Conservation (phyloP, 73 alveolate species). For the Paramecium primaurelia region DNA sequence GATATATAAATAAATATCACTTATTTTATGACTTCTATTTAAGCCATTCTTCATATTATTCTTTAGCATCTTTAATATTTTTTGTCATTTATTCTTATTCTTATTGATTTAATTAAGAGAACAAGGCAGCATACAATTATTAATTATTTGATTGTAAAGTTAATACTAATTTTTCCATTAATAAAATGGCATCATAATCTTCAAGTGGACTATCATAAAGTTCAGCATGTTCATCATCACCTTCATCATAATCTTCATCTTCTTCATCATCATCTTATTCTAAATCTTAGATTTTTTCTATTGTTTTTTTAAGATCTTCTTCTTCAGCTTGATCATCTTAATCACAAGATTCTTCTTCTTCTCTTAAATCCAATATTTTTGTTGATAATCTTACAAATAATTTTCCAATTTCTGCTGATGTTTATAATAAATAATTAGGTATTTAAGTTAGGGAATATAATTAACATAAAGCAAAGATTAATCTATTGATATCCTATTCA, state of each 20-base stretch:
- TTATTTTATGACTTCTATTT: neutral
- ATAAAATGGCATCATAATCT: slow-evolving; percentile 37
- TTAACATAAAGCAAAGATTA: slow-evolving; percentile 65
- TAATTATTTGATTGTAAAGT: neutral
- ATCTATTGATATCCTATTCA: slow-evolving; percentile 69
- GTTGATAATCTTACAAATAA: slow-evolving; percentile 50
- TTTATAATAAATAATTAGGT: slow-evolving; percentile 40
- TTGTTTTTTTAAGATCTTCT: slow-evolving; percentile 43
- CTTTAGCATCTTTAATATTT: slow-evolving; percentile 20
- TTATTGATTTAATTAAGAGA: neutral
- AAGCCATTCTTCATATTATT: slow-evolving; percentile 44
- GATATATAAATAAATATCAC: neutral
- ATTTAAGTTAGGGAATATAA: slow-evolving; percentile 53
- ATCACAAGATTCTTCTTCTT: slow-evolving; percentile 58
- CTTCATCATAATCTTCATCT: slow-evolving; percentile 46
- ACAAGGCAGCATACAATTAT: neutral
- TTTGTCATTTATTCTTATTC: neutral
- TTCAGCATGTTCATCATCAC: slow-evolving; percentile 56
- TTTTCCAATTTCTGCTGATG: slow-evolving; percentile 58
- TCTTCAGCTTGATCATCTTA: slow-evolving; percentile 63
- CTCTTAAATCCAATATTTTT: slow-evolving; percentile 63
- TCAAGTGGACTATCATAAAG: slow-evolving; percentile 67
- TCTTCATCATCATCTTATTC: slow-evolving; percentile 51
- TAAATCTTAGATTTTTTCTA: slow-evolving; percentile 35
- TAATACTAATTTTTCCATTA: neutral